Conservation (phyloP, 2,329 filamentous ascomycete species). For the Akanthomyces dipterigenus region DNA sequence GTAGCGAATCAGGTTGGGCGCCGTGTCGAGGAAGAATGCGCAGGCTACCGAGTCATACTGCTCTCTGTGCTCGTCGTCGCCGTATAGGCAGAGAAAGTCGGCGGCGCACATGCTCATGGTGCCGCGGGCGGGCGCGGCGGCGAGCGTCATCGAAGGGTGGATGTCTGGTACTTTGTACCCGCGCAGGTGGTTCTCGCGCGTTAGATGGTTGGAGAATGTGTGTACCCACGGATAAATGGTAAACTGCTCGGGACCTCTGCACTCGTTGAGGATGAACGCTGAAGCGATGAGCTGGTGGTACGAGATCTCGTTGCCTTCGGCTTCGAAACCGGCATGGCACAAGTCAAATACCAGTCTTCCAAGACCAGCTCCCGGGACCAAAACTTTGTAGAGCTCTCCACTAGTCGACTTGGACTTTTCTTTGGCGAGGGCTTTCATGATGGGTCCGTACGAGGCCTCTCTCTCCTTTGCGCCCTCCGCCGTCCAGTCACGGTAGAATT, state of each 20-base stretch:
- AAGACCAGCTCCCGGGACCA: slow-evolving; percentile 85
- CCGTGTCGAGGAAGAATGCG: slow-evolving; percentile 96
- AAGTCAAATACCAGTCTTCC: slow-evolving; percentile 87
- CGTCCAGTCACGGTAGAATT: slow-evolving; percentile 95
- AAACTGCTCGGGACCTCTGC: slow-evolving; percentile 53
- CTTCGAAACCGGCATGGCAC: slow-evolving; percentile 61
- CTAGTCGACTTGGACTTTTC: slow-evolving; percentile 32
- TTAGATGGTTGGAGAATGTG: slow-evolving; percentile 78
- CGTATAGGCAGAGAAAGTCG: slow-evolving; percentile 87
- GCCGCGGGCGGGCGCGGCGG: slow-evolving; percentile 35
- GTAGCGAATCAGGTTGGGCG: slow-evolving; percentile 86
- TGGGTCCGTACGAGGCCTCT: slow-evolving; percentile 66
- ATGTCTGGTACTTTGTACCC: slow-evolving; percentile 74
- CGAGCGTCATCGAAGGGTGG: slow-evolving; percentile 56
- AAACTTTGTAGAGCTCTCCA: slow-evolving; percentile 50
- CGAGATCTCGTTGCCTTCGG: slow-evolving; percentile 92
- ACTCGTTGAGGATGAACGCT: slow-evolving; percentile 66
- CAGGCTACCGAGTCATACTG: slow-evolving; percentile 77
- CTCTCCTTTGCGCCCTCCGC: slow-evolving; percentile 68
- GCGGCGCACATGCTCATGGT: slow-evolving; percentile 89
- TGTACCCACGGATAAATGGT: slow-evolving; percentile 80
- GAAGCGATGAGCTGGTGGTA: slow-evolving; percentile 94
- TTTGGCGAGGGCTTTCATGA: slow-evolving; percentile 57
- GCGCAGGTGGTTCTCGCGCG: slow-evolving; percentile 66
- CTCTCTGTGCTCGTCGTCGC: slow-evolving; percentile 50